phyloP scores from a whole-genome alignment of 2,329 filamentous ascomycete species.

The Colletotrichum salicis region DNA sequence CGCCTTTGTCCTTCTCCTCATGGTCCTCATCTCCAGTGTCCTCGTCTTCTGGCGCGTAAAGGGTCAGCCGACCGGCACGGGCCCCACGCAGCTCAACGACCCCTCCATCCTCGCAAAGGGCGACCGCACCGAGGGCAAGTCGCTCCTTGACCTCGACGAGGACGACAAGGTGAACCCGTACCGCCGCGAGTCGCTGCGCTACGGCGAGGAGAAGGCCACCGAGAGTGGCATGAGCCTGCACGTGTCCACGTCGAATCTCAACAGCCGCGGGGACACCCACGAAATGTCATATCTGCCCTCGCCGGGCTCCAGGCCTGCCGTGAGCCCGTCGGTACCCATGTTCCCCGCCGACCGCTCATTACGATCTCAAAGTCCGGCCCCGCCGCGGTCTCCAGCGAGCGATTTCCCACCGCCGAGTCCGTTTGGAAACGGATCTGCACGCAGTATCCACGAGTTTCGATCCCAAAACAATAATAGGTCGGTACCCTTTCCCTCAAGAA shows the following conservation, averaged over 20 bases:
- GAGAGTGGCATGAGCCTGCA: conserved; percentile 14
- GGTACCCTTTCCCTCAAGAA: too few relatives aligned
- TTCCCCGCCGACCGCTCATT: conserved; percentile 27
- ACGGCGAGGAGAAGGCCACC: conserved; percentile 24
- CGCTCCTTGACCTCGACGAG: conserved; percentile 52
- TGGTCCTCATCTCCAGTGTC: conserved; percentile 71
- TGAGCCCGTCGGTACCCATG: conserved; percentile 27
- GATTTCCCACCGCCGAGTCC: conserved; percentile 25
- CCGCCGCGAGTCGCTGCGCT: conserved; percentile 24
- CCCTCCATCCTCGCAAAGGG: conserved; percentile 88
- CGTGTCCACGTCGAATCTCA: background rate
- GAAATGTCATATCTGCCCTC: conserved; percentile 27
- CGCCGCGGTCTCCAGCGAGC: background rate
- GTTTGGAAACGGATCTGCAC: conserved; percentile 5
- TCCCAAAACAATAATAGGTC: conserved; percentile 28
- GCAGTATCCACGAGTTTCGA: conserved; percentile 25
- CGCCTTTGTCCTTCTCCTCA: conserved; percentile 82
- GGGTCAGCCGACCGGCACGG: conserved; percentile 71
- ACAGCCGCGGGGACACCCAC: conserved; percentile 1
- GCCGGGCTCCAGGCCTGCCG: conserved; percentile 13
- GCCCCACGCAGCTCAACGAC: conserved; percentile 87
- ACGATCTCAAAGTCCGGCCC: conserved; percentile 8
- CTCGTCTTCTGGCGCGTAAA: conserved; percentile 88
- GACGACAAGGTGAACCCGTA: conserved; percentile 48
- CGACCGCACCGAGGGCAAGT: conserved; percentile 65